phyloP scores from a whole-genome alignment of 163 green algal genomes.

The Scenedesmus sp. region DNA sequence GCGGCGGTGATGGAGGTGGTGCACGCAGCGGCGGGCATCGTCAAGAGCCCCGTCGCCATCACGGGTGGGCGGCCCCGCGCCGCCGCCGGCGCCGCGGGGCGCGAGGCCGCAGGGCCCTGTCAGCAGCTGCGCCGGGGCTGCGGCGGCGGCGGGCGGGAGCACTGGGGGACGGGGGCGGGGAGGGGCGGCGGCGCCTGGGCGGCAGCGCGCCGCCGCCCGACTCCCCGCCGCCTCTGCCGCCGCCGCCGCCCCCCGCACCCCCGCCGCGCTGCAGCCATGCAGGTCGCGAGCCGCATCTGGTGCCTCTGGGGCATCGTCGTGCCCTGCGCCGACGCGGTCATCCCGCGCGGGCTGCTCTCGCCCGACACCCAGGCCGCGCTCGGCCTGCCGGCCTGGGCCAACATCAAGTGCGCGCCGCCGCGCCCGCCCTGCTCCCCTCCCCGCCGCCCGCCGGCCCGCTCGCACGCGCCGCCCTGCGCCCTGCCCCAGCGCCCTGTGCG shows the following conservation, averaged over 20 bases:
- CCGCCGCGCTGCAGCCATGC: slow-evolving; percentile 61
- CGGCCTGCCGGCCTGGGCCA: slow-evolving; percentile 34
- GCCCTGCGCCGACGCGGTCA: slow-evolving; percentile 44
- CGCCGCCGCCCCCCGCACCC: too few relatives aligned
- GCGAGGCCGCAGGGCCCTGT: too few relatives aligned
- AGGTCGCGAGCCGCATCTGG: slow-evolving; percentile 82
- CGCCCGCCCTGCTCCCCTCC: too few relatives aligned
- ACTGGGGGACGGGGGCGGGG: not conserved
- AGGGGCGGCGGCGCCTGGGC: not conserved
- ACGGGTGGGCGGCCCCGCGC: slow-evolving; percentile 68
- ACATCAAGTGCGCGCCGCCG: too few relatives aligned
- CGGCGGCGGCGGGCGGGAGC: not conserved
- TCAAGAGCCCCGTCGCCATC: slow-evolving; percentile 82
- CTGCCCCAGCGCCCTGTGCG: too few relatives aligned
- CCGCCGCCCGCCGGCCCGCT: too few relatives aligned
- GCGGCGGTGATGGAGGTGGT: slow-evolving; percentile 86
- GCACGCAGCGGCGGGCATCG: slow-evolving; percentile 79
- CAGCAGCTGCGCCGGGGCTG: not conserved
- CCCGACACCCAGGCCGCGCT: not conserved
- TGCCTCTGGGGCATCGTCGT: slow-evolving; percentile 82
- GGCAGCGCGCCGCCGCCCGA: not conserved
- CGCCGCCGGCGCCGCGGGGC: not conserved
- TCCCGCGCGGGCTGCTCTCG: slow-evolving; percentile 33
- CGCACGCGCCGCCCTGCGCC: too few relatives aligned
- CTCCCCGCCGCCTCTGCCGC: not conserved